Evolutionary conservation across 441 rosid genomes (phyloP).

Genomic region (Adansonia rubrostipa): DNA sequence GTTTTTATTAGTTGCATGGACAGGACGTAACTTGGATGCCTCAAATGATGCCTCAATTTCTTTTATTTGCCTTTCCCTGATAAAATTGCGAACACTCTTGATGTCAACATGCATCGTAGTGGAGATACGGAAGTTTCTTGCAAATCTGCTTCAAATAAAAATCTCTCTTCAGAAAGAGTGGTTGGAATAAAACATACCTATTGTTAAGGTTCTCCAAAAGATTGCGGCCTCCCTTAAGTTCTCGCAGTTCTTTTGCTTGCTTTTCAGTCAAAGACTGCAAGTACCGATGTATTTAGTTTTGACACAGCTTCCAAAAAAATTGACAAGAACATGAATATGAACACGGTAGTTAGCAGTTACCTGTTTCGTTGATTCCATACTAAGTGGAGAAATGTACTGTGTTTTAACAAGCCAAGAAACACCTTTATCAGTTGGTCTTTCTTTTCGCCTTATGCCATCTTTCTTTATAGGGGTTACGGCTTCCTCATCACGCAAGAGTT

Average conservation of each 20-base stretch:
- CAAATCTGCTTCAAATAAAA: slow-evolving; percentile 5
- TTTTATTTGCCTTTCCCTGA: slow-evolving; percentile 92
- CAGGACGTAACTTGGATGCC: slow-evolving; percentile 76
- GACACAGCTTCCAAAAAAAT: slow-evolving; percentile 3
- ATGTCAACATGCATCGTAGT: background rate
- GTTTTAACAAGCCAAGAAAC: slow-evolving; percentile 98
- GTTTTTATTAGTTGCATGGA: slow-evolving; percentile 85
- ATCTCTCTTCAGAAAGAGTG: slow-evolving; percentile 22
- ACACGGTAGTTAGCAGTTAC: slow-evolving; percentile 40
- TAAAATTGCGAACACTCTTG: slow-evolving; percentile 17
- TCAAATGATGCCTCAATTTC: slow-evolving; percentile 90
- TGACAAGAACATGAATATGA: background rate
- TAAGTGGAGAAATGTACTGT: slow-evolving; percentile 91
- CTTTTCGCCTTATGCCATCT: slow-evolving; percentile 90
- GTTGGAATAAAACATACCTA: slow-evolving; percentile 58
- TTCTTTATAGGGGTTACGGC: slow-evolving; percentile 75
- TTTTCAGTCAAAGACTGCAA: slow-evolving; percentile 91
- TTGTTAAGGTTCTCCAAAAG: slow-evolving; percentile 75
- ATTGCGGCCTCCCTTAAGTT: slow-evolving; percentile 70
- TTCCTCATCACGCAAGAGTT: slow-evolving; percentile 85
- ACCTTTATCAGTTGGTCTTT: slow-evolving; percentile 95
- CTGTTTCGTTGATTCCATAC: slow-evolving; percentile 84
- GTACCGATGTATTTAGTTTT: slow-evolving; percentile 27
- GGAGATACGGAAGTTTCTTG: slow-evolving; percentile 9
- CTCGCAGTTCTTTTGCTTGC: slow-evolving; percentile 92